A percentile compares a stretch with the other conserved stretches of the same genome.
Conservation (phyloP, 2,329 filamentous ascomycete genomes). For the Xylaria multiplex region DNA sequence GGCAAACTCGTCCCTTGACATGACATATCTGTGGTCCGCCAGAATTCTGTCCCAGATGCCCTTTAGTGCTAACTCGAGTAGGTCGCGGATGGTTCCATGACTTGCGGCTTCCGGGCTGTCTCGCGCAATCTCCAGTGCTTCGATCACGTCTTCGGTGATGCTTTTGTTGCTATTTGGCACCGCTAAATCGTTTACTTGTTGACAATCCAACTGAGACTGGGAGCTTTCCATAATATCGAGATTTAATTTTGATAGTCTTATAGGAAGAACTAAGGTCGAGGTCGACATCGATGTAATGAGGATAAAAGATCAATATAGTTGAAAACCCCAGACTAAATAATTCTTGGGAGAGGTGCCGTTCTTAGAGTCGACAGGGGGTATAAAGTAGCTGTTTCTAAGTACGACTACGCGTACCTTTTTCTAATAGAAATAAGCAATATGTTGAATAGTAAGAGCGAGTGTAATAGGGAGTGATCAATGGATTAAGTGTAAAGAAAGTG, state of each 20-base stretch:
- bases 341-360: neutral
- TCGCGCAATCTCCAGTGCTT: constrained; percentile 79
- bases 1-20: constrained; percentile 81
- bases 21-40: constrained; percentile 75
- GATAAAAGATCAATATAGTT: constrained; percentile 13
- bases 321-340: neutral
- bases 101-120: constrained; percentile 74
- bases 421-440: neutral
- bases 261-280: constrained; percentile 25
- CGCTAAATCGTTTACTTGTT: neutral
- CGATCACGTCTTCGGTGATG: constrained; percentile 61
- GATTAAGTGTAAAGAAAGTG: neutral
- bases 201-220: constrained; percentile 7
- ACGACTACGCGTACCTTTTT: neutral
- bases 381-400: neutral
- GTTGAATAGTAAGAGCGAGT: neutral
- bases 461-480: neutral
- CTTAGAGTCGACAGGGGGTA: neutral
- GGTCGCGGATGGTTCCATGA: constrained; percentile 69
- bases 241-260: constrained; percentile 26
- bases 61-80: constrained; percentile 71
- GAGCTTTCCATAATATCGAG: constrained; percentile 38
- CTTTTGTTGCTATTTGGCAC: neutral
- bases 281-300: constrained; percentile 31
- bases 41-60: constrained; percentile 76